These are phyloP conservation scores for Ophiostoma pallidulum DNA, from an alignment of 2,329 filamentous ascomycete species.

Conservation along the genomic window DNA sequence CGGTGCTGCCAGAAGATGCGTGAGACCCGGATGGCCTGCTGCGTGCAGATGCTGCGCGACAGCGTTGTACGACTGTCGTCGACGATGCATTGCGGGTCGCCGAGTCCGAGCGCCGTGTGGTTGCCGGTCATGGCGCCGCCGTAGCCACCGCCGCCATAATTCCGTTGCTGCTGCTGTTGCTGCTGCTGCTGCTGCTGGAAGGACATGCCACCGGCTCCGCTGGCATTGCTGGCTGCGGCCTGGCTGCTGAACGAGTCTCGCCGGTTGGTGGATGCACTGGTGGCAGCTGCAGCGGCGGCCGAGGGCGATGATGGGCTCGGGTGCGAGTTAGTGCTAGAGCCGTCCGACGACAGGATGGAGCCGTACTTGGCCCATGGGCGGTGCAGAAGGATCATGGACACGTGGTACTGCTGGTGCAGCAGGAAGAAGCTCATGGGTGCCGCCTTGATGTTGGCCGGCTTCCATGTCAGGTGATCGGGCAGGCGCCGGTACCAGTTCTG, in stretches of 20 bases:
- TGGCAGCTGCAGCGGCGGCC: not conserved
- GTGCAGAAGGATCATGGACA: conserved; percentile 42
- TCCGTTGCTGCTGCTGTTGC: not conserved
- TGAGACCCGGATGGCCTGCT: conserved; percentile 43
- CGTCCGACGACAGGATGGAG: conserved; percentile 25
- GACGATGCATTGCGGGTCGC: conserved; percentile 27
- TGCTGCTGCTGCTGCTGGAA: not conserved
- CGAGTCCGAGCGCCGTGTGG: conserved; percentile 20
- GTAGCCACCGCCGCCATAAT: too few relatives aligned
- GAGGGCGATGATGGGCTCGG: conserved; percentile 20
- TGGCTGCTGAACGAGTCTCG: conserved; percentile 9
- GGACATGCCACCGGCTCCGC: conserved; percentile 3
- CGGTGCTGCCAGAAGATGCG: conserved; percentile 47
- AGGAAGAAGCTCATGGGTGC: conserved; percentile 44
- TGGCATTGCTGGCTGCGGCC: not conserved
- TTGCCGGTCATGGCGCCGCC: conserved; percentile 12
- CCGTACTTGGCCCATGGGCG: conserved; percentile 44
- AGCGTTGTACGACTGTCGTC: conserved; percentile 35
- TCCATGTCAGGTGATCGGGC: conserved; percentile 39
- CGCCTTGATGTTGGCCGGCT: conserved; percentile 38
- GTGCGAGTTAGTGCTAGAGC: conserved; percentile 24
- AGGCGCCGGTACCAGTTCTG: conserved; percentile 45
- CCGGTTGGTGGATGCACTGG: not conserved
- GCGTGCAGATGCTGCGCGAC: conserved; percentile 43
- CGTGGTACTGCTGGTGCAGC: conserved; percentile 47